Conservation (phyloP, 805 yeast species). For the Torulaspora microellipsoides region DNA sequence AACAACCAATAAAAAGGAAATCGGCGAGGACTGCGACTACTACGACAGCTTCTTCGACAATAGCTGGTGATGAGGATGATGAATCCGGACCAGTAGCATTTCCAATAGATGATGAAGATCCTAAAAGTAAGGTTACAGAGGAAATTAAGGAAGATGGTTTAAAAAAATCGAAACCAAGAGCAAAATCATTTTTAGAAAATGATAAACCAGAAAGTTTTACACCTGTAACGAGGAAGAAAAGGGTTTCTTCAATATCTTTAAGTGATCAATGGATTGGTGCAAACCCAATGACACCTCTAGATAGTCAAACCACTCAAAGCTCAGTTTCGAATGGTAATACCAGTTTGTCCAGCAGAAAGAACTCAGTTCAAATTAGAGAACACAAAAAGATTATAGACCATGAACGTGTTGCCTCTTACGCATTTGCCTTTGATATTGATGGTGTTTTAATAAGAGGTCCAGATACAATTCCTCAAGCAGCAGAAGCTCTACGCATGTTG, state of each 20-base stretch:
- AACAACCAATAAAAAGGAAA: slow-evolving; percentile 8
- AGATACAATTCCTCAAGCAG: slow-evolving; percentile 75
- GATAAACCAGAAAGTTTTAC: slow-evolving; percentile 67
- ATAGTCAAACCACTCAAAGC: slow-evolving; percentile 11
- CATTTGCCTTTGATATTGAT: slow-evolving; percentile 90
- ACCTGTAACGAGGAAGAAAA: slow-evolving; percentile 57
- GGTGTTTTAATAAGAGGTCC: slow-evolving; percentile 88
- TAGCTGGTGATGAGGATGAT: slow-evolving; percentile 7
- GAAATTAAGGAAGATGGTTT: slow-evolving; percentile 1
- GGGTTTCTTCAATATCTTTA: slow-evolving; percentile 62
- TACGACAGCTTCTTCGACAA: slow-evolving; percentile 4
- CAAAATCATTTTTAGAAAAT: slow-evolving; percentile 56
- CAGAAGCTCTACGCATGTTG: slow-evolving; percentile 62
- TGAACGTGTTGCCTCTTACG: slow-evolving; percentile 70
- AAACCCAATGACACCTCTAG: slow-evolving; percentile 26
- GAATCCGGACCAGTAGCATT: slow-evolving; percentile 13
- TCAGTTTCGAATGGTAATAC: slow-evolving; percentile 9
- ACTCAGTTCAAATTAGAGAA: slow-evolving; percentile 38
- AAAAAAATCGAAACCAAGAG: slow-evolving; percentile 20
- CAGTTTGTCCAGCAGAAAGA: slow-evolving; percentile 12
- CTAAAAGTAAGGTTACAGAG: slow-evolving; percentile 10
- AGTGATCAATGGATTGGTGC: slow-evolving; percentile 60
- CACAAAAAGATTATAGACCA: slow-evolving; percentile 55
- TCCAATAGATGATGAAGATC: slow-evolving; percentile 14
- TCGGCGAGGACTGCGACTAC: slow-evolving; percentile 6